Conservation (phyloP, 495 filamentous ascomycete genomes). For the Neurospora sp. region DNA sequence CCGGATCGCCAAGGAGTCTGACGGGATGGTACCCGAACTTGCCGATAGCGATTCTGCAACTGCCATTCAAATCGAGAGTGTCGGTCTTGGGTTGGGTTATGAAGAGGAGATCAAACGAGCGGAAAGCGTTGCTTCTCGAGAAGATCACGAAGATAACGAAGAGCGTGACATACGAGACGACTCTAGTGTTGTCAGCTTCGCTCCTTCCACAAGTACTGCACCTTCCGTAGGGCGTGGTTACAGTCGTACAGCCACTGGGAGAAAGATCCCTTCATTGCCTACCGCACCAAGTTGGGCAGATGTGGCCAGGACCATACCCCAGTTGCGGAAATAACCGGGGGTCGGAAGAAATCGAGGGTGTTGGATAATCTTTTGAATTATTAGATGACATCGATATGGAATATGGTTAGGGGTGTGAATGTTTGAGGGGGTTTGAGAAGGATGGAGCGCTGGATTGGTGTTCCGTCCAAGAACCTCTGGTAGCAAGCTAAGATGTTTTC, state of each 20-base stretch:
- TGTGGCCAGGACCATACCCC: conserved; percentile 9
- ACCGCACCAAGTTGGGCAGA: conserved; percentile 27
- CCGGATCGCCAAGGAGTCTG: neutral
- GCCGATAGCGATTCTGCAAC: neutral
- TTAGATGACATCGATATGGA: neutral
- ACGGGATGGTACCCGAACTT: neutral
- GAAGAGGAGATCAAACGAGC: conserved; percentile 1
- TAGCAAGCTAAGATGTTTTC: neutral
- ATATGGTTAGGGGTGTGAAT: neutral
- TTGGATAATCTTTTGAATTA: neutral
- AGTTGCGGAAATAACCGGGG: neutral
- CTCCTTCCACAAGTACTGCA: neutral
- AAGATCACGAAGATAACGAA: neutral
- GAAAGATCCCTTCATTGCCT: conserved; percentile 17
- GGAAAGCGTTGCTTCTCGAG: conserved; percentile 9
- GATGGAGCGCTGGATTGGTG: neutral
- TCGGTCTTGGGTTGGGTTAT: neutral
- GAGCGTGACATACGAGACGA: conserved; percentile 1
- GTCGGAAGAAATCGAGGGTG: neutral
- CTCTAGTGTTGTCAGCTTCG: conserved; percentile 11
- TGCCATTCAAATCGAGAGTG: neutral
- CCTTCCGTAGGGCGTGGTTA: conserved; percentile 6
- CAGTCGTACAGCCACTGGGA: conserved; percentile 8
- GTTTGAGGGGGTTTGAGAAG: neutral
- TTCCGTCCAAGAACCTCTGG: neutral